A percentile compares a stretch with the other conserved stretches of the same genome.
Evolutionary conservation across 441 rosid species (phyloP).

Genomic region (Gossypium trilobum): DNA sequence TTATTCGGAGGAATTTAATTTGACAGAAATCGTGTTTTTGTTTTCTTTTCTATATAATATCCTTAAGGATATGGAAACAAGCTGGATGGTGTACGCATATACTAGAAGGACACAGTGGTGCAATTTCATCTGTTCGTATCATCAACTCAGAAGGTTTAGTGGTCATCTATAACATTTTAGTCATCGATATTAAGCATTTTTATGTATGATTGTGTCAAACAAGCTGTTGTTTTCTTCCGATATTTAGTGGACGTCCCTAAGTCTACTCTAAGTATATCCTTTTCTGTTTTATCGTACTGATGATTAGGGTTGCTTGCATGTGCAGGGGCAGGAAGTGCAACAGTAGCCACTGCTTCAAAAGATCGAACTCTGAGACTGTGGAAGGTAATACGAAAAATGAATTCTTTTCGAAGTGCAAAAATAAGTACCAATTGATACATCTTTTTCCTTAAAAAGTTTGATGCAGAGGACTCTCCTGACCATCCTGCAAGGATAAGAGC

Average conservation of each 20-base stretch:
- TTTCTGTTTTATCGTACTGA: conserved; percentile 5
- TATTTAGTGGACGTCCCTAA: neutral
- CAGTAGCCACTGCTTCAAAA: conserved; percentile 79
- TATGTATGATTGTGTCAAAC: neutral
- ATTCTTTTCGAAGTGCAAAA: neutral
- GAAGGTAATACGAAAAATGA: conserved; percentile 50
- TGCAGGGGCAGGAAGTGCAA: conserved; percentile 40
- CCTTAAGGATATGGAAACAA: conserved; percentile 64
- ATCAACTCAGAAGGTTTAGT: conserved; percentile 23
- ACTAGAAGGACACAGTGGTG: conserved; percentile 67
- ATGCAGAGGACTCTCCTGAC: conserved; percentile 34
- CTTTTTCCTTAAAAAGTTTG: conserved; percentile 40
- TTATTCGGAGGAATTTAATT: conserved; percentile 8
- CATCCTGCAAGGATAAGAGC: conserved; percentile 47
- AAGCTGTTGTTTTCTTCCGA: neutral
- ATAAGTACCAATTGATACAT: conserved; percentile 8
- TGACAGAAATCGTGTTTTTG: neutral
- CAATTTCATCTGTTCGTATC: conserved; percentile 63
- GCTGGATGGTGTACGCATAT: conserved; percentile 68
- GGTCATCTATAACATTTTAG: neutral
- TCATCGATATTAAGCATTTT: neutral
- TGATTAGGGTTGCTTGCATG: neutral
- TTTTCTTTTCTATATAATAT: neutral
- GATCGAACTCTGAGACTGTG: conserved; percentile 81
- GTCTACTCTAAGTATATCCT: neutral